Evolutionary conservation across 306 rosid species (phyloP).

Genomic region (Acacia confusa): DNA sequence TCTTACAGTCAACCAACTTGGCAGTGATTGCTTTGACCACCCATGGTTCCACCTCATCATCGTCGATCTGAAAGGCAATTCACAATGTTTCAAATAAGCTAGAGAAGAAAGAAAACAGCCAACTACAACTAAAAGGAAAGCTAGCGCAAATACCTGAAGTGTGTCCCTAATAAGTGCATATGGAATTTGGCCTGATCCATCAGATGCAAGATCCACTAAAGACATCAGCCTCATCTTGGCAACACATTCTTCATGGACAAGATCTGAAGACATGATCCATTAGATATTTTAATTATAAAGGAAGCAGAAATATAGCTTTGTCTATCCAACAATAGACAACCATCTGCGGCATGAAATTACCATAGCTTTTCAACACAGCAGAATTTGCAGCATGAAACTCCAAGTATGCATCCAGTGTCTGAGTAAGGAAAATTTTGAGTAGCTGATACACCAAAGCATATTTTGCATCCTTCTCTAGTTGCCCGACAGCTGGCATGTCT

Average conservation of each 20-base stretch:
- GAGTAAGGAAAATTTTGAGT: constrained; percentile 76
- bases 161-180: constrained; percentile 70
- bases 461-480: constrained; percentile 88
- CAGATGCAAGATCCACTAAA: constrained; percentile 80
- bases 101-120: neutral
- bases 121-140: constrained; percentile 22
- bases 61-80: constrained; percentile 58
- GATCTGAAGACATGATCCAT: constrained; percentile 51
- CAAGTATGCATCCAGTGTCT: constrained; percentile 84
- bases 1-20: constrained; percentile 82
- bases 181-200: constrained; percentile 68
- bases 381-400: constrained; percentile 81
- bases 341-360: constrained; percentile 37
- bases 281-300: neutral
- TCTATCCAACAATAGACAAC: constrained; percentile 4
- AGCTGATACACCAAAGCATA: constrained; percentile 77
- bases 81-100: constrained; percentile 4
- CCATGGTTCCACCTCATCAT: constrained; percentile 82
- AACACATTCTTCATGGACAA: constrained; percentile 82
- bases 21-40: constrained; percentile 87
- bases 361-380: constrained; percentile 59
- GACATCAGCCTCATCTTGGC: constrained; percentile 85
- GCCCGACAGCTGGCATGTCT: constrained; percentile 76
- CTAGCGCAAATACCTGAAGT: constrained; percentile 55
- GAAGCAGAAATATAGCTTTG: neutral